Evolutionary conservation across 805 yeast species (phyloP), one percentile per base, ranked within the genome.

Genomic region (Hanseniaspora osmophila): DNA sequence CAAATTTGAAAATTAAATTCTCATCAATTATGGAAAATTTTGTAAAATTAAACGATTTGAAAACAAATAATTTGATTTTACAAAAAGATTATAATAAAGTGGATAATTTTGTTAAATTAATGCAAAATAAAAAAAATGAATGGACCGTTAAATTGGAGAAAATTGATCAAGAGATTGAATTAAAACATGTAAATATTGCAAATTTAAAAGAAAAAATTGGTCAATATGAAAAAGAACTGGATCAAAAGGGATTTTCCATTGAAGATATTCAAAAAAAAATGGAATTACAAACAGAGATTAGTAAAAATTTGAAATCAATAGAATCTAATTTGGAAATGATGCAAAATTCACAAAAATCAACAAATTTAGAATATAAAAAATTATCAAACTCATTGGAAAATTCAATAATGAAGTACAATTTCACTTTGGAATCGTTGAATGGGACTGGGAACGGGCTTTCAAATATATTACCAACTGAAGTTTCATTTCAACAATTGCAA

Each of bases 51-150:
- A 71, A 70, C 42, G n/a, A 19, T 64, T 70, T 18, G 73, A 80
- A 19, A 71, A 71, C 47, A 74, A 73, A 54, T 78, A 80, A 56
- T 61, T 76, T 5, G 68, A 67, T 49, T 83, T 85, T 1, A 64
- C 86, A 46, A 82, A 80, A 51, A 74, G 95, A 86, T 59, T 67
- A 81, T 39, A 65, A 66, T 40, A 81, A 82, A 59, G 82, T 84
- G 54, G 71, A 74, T 53, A 80, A 77, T n/a, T 84, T 81, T 56
- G 77, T 83, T 44, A 75, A 75, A 40, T 69, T 75, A 7, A 78
- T 83, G 75, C 74, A 77, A 52, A 65, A 66, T n/a, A 69, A 84
- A 49, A 80, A 78, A 51, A 52, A 59, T 12, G 78, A 77, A 56
- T 83, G 95, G 92, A 68, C 72, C 2, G 51, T 61, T 15, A 73